These are phyloP conservation scores for Pseudogymnoascus sp. DNA, from an alignment of 2,329 filamentous ascomycete species.

Conservation along the genomic window DNA sequence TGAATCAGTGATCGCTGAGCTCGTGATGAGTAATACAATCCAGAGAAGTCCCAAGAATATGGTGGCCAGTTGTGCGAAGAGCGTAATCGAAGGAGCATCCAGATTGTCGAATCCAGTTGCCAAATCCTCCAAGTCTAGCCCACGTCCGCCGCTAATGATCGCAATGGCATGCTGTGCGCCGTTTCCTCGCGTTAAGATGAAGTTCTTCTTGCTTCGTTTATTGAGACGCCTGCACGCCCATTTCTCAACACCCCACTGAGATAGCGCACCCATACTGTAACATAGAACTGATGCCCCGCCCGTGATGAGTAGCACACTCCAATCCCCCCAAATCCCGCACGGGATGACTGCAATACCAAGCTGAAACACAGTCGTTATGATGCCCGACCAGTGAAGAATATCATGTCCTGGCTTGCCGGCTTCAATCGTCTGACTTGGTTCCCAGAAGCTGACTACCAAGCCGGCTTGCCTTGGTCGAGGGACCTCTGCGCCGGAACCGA, in stretches of 20 bases:
- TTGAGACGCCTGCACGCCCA: slow-evolving; percentile 30
- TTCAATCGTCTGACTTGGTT: slow-evolving; percentile 9
- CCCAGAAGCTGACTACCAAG: slow-evolving; percentile 19
- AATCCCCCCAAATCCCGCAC: slow-evolving; percentile 10
- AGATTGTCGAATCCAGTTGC: slow-evolving; percentile 23
- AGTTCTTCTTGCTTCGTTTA: slow-evolving; percentile 22
- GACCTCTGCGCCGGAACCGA: slow-evolving; percentile 19
- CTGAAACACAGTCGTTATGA: slow-evolving; percentile 18
- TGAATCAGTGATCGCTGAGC: slow-evolving; percentile 29
- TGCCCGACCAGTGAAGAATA: slow-evolving; percentile 15
- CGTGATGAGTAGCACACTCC: slow-evolving; percentile 32
- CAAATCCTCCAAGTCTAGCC: slow-evolving; percentile 36
- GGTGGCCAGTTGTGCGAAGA: slow-evolving; percentile 10
- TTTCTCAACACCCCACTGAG: slow-evolving; percentile 38
- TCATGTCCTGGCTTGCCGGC: slow-evolving; percentile 15
- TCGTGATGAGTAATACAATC: slow-evolving; percentile 34
- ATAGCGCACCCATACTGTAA: slow-evolving; percentile 28
- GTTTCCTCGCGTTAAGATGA: slow-evolving; percentile 33
- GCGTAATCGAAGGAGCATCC: slow-evolving; percentile 9
- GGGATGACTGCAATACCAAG: slow-evolving; percentile 16
- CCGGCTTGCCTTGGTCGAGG: slow-evolving; percentile 16
- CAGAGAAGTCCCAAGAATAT: slow-evolving; percentile 29
- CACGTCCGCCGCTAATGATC: slow-evolving; percentile 27
- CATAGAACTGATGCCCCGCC: slow-evolving; percentile 31
- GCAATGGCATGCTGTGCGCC: slow-evolving; percentile 33